These are phyloP conservation scores for Sherardia arvensis DNA, from an alignment of 257 asterid species.

Conservation along the genomic window DNA sequence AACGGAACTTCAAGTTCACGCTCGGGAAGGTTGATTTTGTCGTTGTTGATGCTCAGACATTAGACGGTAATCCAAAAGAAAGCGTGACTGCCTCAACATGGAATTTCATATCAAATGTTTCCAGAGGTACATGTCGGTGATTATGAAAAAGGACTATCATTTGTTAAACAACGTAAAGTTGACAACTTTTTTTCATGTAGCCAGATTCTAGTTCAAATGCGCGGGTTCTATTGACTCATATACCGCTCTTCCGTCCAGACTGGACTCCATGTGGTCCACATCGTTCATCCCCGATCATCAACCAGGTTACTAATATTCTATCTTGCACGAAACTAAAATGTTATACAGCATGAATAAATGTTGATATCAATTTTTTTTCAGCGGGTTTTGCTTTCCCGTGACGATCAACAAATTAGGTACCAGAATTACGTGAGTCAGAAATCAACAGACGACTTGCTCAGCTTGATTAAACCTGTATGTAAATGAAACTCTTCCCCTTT, in stretches of 20 bases:
- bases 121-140: constrained; percentile 36
- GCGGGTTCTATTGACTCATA: constrained; percentile 82
- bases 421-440: constrained; percentile 68
- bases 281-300: constrained; percentile 68
- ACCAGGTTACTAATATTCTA: constrained; percentile 42
- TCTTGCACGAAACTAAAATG: background rate
- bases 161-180: background rate
- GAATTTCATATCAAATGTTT: constrained; percentile 43
- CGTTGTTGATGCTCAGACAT: constrained; percentile 71
- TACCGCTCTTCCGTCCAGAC: constrained; percentile 78
- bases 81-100: constrained; percentile 54
- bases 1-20: constrained; percentile 55
- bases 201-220: constrained; percentile 42
- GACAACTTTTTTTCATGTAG: constrained; percentile 15
- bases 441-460: constrained; percentile 47
- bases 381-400: constrained; percentile 49
- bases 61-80: constrained; percentile 71
- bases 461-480: constrained; percentile 71
- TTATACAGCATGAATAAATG: background rate
- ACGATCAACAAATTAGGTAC: constrained; percentile 66
- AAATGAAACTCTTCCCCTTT: constrained; percentile 14
- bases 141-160: constrained; percentile 12
- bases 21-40: constrained; percentile 76
- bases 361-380: constrained; percentile 23
- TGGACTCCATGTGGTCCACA: constrained; percentile 73